Conservation (phyloP, 2,329 filamentous ascomycete species). For the Zymoseptoria ardabiliae region DNA sequence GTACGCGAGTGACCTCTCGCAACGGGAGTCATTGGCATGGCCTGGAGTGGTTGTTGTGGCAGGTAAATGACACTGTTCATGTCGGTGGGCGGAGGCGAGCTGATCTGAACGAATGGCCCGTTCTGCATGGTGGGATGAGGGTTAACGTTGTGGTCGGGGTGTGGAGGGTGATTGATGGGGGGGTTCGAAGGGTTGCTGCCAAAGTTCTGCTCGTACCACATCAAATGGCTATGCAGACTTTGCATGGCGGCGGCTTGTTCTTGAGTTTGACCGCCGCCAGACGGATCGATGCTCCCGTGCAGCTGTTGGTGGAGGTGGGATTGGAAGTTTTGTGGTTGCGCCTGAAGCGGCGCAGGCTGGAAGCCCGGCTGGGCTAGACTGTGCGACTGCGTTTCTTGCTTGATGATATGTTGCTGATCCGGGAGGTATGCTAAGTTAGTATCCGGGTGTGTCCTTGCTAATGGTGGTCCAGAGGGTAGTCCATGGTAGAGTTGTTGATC, state of each 20-base stretch:
- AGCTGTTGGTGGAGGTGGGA: conserved; percentile 48
- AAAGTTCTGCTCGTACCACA: conserved; percentile 25
- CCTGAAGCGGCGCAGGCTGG: conserved; percentile 15
- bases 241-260: conserved; percentile 20
- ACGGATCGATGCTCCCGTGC: conserved; percentile 27
- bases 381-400: conserved; percentile 88
- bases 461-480: conserved; percentile 22
- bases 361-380: conserved; percentile 71
- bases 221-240: conserved; percentile 25
- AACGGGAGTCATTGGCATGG: conserved; percentile 22
- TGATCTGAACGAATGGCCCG: conserved; percentile 17
- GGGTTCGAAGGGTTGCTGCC: conserved; percentile 11
- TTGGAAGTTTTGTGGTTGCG: conserved; percentile 33
- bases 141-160: conserved; percentile 8
- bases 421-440: conserved; percentile 55
- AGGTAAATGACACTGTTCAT: conserved; percentile 18
- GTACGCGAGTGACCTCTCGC: conserved; percentile 36
- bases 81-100: conserved; percentile 12
- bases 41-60: conserved; percentile 20
- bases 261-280: conserved; percentile 15
- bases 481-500: conserved; percentile 18
- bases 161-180: conserved; percentile 3
- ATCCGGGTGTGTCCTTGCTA: conserved; percentile 36
- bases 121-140: conserved; percentile 6
- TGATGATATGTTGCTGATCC: conserved; percentile 67